Evolutionary conservation across 2,329 filamentous ascomycete genomes (phyloP), one percentile per base, ranked within the genome.

Genomic region (Xylariomycetidae sp.): DNA sequence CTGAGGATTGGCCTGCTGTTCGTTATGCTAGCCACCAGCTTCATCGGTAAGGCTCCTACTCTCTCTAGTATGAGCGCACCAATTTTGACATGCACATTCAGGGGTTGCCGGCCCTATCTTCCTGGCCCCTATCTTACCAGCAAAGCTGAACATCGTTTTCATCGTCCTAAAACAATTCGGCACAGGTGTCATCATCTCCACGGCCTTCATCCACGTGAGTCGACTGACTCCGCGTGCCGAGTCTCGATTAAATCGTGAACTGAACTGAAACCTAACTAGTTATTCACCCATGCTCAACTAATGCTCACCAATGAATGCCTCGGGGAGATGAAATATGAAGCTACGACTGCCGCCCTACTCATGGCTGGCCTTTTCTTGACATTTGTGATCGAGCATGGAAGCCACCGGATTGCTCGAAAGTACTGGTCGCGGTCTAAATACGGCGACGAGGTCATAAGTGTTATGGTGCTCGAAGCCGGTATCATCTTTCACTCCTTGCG

Each of bases 311-410:
- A 84, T 44, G 62, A 77, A 31, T 89, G 85, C 47, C 59, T 89
- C 10, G 78, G 80, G 4, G 67, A 70, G 6, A 60, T 88, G 3
- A 53, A 63, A 5, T 89, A 85, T 47, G 85, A 89, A 56, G 74
- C 66, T 4, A 85, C 80, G 0, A 76, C 83, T 0, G 74, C 82
- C 0, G 77, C 83, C 3, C 76, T 89, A 25, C 70, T 84, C 29
- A 83, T 88, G 77, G 84, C 78, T 0, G 85, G 85, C 1, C 61
- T 87, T 2, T 82, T 88, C 55, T 44, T 88, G 3, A 81, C 84
- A 0, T 88, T 88, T 56, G 48, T 85, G 2, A 67, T 86, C 22
- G 85, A 89, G 51, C 87, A 78, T 46, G 42, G 75, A 10, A 78
- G 80, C 26, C 72, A 79, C 25, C 74, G 82, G 2, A 56, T 82